Percentiles rank a stretch among this genome's conserved stretches.
Evolutionary conservation across 371 early-diverging fungal species (phyloP).

Genomic region (Nosema granulosis): DNA sequence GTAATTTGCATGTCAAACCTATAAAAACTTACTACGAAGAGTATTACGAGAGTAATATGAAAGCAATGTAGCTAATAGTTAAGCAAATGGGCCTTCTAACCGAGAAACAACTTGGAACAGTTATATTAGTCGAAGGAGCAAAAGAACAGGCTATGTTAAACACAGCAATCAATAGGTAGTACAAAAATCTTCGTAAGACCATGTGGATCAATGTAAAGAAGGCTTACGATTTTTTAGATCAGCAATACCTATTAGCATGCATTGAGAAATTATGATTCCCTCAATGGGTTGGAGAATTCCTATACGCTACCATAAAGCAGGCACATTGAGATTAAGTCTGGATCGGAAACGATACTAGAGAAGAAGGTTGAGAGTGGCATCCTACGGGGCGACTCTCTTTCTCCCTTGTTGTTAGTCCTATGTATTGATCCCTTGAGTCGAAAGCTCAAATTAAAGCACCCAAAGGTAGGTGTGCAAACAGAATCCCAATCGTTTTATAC

Average conservation of each 20-base stretch:
- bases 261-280: not conserved
- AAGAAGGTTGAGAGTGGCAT: constrained; percentile 18
- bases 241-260: constrained; percentile 2
- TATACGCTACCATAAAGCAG: not conserved
- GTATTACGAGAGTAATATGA: constrained; percentile 1
- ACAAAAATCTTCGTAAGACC: not conserved
- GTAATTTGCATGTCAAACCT: constrained; percentile 28
- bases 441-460: constrained; percentile 12
- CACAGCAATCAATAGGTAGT: not conserved
- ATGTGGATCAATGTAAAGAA: not conserved
- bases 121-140: constrained; percentile 19
- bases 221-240: constrained; percentile 10
- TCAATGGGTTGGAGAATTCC: not conserved
- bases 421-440: constrained; percentile 40
- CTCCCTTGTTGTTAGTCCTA: constrained; percentile 28
- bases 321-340: not conserved
- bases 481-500: too few species aligned
- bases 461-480: constrained; percentile 21
- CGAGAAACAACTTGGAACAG: constrained; percentile 40
- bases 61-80: not conserved
- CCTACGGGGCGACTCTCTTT: constrained; percentile 21
- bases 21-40: constrained; percentile 20
- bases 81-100: constrained; percentile 1
- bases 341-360: not conserved
- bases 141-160: constrained; percentile 36